Percentiles rank a stretch among this genome's conserved stretches.
Evolutionary conservation across 805 yeast species (phyloP).

Genomic region (Metschnikowia kofuensis): DNA sequence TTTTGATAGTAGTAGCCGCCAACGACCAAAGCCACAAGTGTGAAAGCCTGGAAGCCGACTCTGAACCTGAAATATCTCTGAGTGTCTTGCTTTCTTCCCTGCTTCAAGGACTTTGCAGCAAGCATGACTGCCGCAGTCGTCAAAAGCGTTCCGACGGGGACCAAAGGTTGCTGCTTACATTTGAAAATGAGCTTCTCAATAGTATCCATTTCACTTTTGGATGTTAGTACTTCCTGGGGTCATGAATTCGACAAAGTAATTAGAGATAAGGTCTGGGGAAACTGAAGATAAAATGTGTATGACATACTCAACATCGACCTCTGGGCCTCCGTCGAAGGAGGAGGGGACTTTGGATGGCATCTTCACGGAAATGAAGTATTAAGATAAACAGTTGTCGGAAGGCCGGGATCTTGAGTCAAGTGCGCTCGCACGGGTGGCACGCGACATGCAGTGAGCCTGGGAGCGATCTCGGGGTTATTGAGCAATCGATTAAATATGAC

Average conservation of each 20-base stretch:
- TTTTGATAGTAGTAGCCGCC: slow-evolving; percentile 73
- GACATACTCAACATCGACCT: slow-evolving; percentile 46
- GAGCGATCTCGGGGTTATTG: no score
- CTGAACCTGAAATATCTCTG: slow-evolving; percentile 89
- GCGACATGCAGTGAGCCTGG: slow-evolving; percentile 3
- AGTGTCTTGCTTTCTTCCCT: slow-evolving; percentile 71
- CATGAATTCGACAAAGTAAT: not conserved
- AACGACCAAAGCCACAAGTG: slow-evolving; percentile 74
- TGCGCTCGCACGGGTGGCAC: not conserved
- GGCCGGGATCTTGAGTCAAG: not conserved
- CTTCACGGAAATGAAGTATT: not conserved
- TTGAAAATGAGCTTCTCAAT: slow-evolving; percentile 57
- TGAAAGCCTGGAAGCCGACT: slow-evolving; percentile 81
- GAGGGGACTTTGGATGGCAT: slow-evolving; percentile 38
- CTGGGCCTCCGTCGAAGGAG: slow-evolving; percentile 40
- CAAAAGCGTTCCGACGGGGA: slow-evolving; percentile 75
- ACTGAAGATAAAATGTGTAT: not conserved
- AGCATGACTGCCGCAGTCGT: slow-evolving; percentile 79
- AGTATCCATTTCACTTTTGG: slow-evolving; percentile 38
- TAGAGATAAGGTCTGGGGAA: not conserved
- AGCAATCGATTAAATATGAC: no score
- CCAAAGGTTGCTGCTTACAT: slow-evolving; percentile 83
- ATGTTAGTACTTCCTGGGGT: slow-evolving; percentile 13
- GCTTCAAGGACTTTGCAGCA: slow-evolving; percentile 72
- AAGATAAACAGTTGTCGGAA: no score